phyloP scores from a whole-genome alignment of 202 grass and related monocot genomes.

The Carex arenaria region DNA sequence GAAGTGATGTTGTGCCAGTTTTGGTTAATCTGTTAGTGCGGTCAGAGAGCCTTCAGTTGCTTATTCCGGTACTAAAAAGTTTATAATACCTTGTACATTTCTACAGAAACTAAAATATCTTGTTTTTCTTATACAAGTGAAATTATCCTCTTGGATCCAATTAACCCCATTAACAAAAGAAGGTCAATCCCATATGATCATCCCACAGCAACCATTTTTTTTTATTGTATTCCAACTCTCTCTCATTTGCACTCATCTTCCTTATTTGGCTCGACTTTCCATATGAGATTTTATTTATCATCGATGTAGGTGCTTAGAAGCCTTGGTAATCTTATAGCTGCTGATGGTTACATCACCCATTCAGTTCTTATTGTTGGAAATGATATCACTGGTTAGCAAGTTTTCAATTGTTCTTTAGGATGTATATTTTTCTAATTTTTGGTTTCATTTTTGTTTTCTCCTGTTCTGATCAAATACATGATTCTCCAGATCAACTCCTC shows the following conservation, averaged over 20 bases:
- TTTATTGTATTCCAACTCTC: neutral
- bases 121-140: neutral
- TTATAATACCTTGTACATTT: conserved; percentile 16
- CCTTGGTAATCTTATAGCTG: conserved; percentile 91
- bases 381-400: conserved; percentile 57
- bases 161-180: neutral
- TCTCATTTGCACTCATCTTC: neutral
- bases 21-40: conserved; percentile 51
- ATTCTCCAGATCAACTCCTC: conserved; percentile 65
- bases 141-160: neutral
- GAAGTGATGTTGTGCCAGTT: conserved; percentile 56
- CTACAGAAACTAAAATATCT: neutral
- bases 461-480: conserved; percentile 10
- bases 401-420: conserved; percentile 8
- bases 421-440: neutral
- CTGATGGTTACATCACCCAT: conserved; percentile 68
- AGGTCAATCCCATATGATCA: neutral
- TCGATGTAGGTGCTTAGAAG: conserved; percentile 78
- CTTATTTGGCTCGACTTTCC: neutral
- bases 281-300: conserved; percentile 23
- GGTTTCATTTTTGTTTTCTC: neutral
- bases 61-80: conserved; percentile 64
- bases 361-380: conserved; percentile 68
- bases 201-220: neutral
- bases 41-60: conserved; percentile 76